A percentile compares a stretch with the other conserved stretches of the same genome.
Conservation (phyloP, 2,329 filamentous ascomycete genomes). For the Biscogniauxia marginata region DNA sequence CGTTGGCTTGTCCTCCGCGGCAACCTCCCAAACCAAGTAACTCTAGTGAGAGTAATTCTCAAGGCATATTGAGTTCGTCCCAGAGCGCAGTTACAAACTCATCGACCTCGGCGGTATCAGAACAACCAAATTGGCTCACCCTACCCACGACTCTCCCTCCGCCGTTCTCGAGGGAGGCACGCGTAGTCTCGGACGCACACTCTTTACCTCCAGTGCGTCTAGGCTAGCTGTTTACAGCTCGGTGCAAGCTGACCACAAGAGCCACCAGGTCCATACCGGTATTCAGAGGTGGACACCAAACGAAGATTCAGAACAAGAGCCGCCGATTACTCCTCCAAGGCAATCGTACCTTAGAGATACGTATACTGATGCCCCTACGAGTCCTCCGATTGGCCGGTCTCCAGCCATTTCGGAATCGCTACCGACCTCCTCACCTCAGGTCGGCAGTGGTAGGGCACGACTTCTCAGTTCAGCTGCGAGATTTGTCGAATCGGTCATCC, state of each 20-base stretch:
- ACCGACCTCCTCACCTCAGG: conserved; percentile 9
- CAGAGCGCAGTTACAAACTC: conserved; percentile 19
- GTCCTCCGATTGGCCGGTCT: conserved; percentile 14
- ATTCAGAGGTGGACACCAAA: conserved; percentile 7
- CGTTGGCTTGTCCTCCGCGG: conserved; percentile 15
- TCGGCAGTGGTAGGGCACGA: conserved; percentile 16
- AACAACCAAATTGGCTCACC: conserved; percentile 10
- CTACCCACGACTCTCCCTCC: conserved; percentile 26
- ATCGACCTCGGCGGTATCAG: conserved; percentile 10
- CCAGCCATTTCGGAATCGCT: neutral
- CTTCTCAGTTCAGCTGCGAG: conserved; percentile 28
- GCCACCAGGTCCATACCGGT: conserved; percentile 10
- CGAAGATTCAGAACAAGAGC: conserved; percentile 10
- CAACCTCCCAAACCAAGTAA: conserved; percentile 12
- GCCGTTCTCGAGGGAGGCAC: conserved; percentile 28
- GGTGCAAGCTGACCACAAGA: conserved; percentile 4
- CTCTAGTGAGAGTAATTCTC: conserved; percentile 14
- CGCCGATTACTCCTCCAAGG: conserved; percentile 26
- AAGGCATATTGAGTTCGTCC: conserved; percentile 15
- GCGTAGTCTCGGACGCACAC: conserved; percentile 27
- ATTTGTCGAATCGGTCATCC: conserved; percentile 26
- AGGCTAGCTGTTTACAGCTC: neutral
- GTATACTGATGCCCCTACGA: conserved; percentile 11
- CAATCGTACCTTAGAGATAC: conserved; percentile 20
- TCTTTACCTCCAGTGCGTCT: conserved; percentile 30